Conservation (phyloP, 805 yeast species). For the Wickerhamiella dianesei region DNA sequence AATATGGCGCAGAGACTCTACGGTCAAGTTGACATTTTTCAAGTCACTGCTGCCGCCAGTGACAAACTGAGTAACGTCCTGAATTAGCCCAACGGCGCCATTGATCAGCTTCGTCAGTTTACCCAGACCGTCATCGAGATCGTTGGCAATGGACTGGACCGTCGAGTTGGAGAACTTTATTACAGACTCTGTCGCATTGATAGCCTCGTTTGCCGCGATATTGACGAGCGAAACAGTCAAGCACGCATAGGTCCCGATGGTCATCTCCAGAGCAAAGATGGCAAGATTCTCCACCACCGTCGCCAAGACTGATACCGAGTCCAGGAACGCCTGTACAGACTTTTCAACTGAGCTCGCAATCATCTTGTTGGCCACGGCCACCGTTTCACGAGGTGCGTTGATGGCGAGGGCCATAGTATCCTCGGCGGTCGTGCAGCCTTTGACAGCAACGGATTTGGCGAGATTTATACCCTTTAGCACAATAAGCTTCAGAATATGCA, state of each 20-base stretch:
- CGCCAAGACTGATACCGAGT: slow-evolving; percentile 34
- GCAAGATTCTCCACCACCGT: slow-evolving; percentile 47
- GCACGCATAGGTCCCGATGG: slow-evolving; percentile 81
- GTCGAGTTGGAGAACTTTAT: slow-evolving; percentile 51
- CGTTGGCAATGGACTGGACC: slow-evolving; percentile 38
- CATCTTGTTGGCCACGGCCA: slow-evolving; percentile 41
- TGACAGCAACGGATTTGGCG: slow-evolving; percentile 29
- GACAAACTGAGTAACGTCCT: slow-evolving; percentile 43
- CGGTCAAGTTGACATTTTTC: slow-evolving; percentile 42
- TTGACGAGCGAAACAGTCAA: slow-evolving; percentile 59
- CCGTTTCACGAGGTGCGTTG: slow-evolving; percentile 44
- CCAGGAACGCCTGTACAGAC: slow-evolving; percentile 34
- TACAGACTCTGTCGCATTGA: slow-evolving; percentile 56
- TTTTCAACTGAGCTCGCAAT: slow-evolving; percentile 38
- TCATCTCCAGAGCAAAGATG: slow-evolving; percentile 52
- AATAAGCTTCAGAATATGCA: slow-evolving; percentile 41
- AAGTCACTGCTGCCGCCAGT: slow-evolving; percentile 33
- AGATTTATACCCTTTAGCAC: slow-evolving; percentile 32
- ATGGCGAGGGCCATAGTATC: slow-evolving; percentile 24
- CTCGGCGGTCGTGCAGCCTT: slow-evolving; percentile 39
- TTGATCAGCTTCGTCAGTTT: slow-evolving; percentile 48
- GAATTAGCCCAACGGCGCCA: slow-evolving; percentile 37
- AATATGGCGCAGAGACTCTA: slow-evolving; percentile 41
- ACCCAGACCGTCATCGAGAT: slow-evolving; percentile 50
- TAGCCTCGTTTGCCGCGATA: slow-evolving; percentile 58